Base-by-base conservation (phyloP, 2,329 filamentous ascomycete genomes). In the Coccinonectria pachysandricola region DNA sequence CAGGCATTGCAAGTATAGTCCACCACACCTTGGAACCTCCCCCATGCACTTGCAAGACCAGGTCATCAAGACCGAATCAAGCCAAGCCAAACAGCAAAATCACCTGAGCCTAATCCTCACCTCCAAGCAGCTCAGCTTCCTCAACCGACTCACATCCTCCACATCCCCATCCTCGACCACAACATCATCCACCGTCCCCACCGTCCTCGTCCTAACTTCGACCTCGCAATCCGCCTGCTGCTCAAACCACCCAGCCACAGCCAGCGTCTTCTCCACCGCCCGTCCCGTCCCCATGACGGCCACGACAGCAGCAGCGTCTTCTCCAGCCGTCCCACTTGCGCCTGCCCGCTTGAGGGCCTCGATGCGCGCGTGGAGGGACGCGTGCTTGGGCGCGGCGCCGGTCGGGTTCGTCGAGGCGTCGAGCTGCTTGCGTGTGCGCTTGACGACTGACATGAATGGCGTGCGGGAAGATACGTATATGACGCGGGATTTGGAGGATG, bases 131-230 rank as follows among this genome's bases (percentile, higher is more conserved):
- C 65, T 72, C 29, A 72, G 38, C 48, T 60, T 63, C 35, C 68
- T 54, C 10, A 63, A 43, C 11, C 68, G 49, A 14, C 49, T 60
- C 27, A 54, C 51, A 17, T 55, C 50, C 24, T 56, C 56, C 6
- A 36, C 48, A 1, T 52, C 55, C 1, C 52, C 59, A 1, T 51
- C 56, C 12, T 54, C 56, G 2, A 46, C 45, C 9, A 74, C 56
- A 15, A 84, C 56, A 49, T 84, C 79, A 45, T 86, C 79, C 22
- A 84, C 62, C 3, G 74, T 69, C n/a, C 62, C 62, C 10, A 79
- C 60, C 26, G 67, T 80, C 30, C 69, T 65, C 23, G 78, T 83
- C 47, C 64, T 59, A 26, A 83, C 45, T 40, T 60, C 56, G 2
- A 84, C 73, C 5, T 52, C 46, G 36, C 71, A 76, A 35, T 73